A percentile compares a stretch with the other conserved stretches of the same genome.
phyloP scores from a whole-genome alignment of 2,329 filamentous ascomycete species.

The Xylaria sp. region DNA sequence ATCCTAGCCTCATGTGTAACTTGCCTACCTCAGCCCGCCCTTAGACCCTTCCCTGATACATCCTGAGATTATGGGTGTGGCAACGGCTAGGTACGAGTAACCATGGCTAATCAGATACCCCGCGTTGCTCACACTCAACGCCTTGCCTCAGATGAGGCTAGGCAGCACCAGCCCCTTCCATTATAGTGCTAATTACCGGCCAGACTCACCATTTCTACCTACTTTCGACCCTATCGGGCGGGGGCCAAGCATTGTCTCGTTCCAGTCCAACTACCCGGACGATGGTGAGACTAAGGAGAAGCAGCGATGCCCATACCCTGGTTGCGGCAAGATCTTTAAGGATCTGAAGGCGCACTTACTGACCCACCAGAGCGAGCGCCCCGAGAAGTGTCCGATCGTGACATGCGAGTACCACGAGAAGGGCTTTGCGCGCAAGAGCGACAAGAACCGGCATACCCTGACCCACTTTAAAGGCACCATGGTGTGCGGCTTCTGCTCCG shows the following conservation, averaged over 20 bases:
- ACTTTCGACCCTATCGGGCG: conserved; percentile 52
- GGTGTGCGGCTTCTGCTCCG: conserved; percentile 95
- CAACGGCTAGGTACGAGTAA: too few relatives aligned
- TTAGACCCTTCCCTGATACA: conserved; percentile 64
- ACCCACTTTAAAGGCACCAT: conserved; percentile 98
- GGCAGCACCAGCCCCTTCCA: too few relatives aligned
- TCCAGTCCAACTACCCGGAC: conserved; percentile 70
- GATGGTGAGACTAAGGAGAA: conserved; percentile 70
- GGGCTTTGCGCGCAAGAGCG: conserved; percentile 95
- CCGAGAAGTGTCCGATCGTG: conserved; percentile 93
- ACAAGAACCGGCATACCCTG: conserved; percentile 94
- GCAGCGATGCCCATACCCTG: conserved; percentile 78
- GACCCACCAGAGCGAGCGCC: conserved; percentile 90
- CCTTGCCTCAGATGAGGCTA: conserved; percentile 54
- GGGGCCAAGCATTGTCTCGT: conserved; percentile 73
- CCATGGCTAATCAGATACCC: too few relatives aligned
- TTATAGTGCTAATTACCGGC: too few relatives aligned
- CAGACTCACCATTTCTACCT: too few relatives aligned
- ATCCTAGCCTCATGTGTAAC: too few relatives aligned
- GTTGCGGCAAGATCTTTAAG: conserved; percentile 95
- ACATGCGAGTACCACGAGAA: conserved; percentile 94
- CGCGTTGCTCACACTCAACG: too few relatives aligned
- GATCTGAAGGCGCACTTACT: conserved; percentile 88
- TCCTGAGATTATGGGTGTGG: conserved; percentile 60
- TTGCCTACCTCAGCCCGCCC: too few relatives aligned